Conservation (phyloP, 164 flowering plant species). For the Warburgia ugandensis region DNA sequence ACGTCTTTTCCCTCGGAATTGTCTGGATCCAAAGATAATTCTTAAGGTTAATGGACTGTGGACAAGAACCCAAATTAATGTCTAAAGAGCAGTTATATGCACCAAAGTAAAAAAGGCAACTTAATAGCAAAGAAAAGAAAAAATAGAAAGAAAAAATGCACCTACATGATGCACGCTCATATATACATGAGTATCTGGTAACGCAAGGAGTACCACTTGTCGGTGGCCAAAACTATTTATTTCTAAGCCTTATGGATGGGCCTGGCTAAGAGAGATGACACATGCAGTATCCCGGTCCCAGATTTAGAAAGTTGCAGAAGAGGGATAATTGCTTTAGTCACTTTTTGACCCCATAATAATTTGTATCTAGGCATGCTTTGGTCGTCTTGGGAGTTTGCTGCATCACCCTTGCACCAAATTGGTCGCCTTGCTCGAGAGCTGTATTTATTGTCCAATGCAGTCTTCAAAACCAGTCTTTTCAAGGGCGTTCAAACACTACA, state of each 20-base stretch:
- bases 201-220: too few relatives aligned
- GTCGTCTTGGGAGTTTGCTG: conserved; percentile 15
- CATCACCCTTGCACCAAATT: conserved; percentile 35
- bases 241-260: background rate
- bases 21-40: conserved; percentile 3
- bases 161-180: too few relatives aligned
- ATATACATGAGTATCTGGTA: too few relatives aligned
- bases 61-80: background rate
- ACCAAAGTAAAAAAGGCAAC: too few relatives aligned
- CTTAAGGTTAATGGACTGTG: conserved; percentile 4
- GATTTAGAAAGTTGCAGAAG: conserved; percentile 23
- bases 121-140: too few relatives aligned
- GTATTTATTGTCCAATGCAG: conserved; percentile 7
- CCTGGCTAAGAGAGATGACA: conserved; percentile 8
- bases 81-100: too few relatives aligned
- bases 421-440: conserved; percentile 52
- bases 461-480: background rate
- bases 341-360: conserved; percentile 25
- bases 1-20: background rate
- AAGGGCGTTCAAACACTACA: conserved; percentile 30
- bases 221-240: background rate
- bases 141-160: too few relatives aligned
- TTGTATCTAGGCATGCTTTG: conserved; percentile 20
- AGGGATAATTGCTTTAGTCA: conserved; percentile 23
- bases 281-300: conserved; percentile 18